Evolutionary conservation across 2,329 filamentous ascomycete genomes (phyloP), one percentile per base, ranked within the genome.

Genomic region (Aschersonia sp.): DNA sequence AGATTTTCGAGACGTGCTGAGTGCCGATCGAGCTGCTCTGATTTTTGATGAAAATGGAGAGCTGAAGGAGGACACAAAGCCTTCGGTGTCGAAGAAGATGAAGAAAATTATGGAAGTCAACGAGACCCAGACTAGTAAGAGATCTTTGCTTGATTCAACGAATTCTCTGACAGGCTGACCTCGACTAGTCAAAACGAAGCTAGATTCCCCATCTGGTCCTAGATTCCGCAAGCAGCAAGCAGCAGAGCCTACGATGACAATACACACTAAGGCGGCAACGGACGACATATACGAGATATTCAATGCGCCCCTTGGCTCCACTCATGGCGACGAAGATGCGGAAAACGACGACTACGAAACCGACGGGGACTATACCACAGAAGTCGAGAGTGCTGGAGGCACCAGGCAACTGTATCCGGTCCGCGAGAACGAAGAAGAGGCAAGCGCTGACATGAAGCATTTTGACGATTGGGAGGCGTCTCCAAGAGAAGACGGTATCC

Each of bases 281-380:
- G 89, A 97, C 56, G 92, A 98, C 56, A 95, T 98, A 46, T 97
- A 97, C 58, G 88, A 88, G 49, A 87, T 98, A 44, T 98, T 97
- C 66, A 97, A 92, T 58, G 85, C 92, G 49, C 90, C 92, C 2
- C 47, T 61, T 54, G 51, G 59, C 53, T 12, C 59, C 46, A 48
- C 49, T 44, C 56, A 61, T 2, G 60, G 55, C 1, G 67, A 69
- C 6, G 67, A 65, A 41, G 72, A 66, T 46, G 75, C 72, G 30
- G 71, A 72, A 2, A 80, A 87, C 11, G 81, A 83, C 48, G 79
- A 83, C 43, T 84, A 84, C 53, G 83, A 88, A 54, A 76, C 74
- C 2, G 78, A 89, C 53, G 76, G 69, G 30, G 83, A 87, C 55
- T 95, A 92, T 61, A 90, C 84, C 3, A 94, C 84, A 55, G 87